Conservation (phyloP, 1,284 basidiomycete genomes). For the Phaffia rhodozyma region DNA sequence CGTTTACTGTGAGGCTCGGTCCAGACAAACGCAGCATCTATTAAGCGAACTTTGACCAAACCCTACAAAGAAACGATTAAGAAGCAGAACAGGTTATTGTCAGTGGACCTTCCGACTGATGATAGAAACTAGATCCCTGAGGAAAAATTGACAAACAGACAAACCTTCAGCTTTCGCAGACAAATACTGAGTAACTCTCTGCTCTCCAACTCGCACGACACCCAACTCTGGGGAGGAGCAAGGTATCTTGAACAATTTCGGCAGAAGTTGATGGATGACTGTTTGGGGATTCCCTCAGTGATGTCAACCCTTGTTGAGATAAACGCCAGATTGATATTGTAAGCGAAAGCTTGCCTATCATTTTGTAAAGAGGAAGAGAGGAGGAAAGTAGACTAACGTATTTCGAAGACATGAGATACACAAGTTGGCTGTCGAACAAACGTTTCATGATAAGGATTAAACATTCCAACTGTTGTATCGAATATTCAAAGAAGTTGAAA, state of each 20-base stretch:
- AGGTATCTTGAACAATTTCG: slow-evolving; percentile 93
- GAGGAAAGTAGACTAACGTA: slow-evolving; percentile 5
- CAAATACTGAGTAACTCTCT: slow-evolving; percentile 66
- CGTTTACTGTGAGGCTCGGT: slow-evolving; percentile 96
- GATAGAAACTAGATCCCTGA: background rate
- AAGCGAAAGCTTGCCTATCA: background rate
- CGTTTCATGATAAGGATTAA: background rate
- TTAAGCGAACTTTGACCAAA: slow-evolving; percentile 83
- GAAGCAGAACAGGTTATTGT: background rate
- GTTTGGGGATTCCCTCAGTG: slow-evolving; percentile 96
- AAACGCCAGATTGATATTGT: background rate
- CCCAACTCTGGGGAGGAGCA: slow-evolving; percentile 81
- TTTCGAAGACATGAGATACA: slow-evolving; percentile 19
- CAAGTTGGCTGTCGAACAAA: slow-evolving; percentile 14
- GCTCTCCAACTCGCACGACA: slow-evolving; percentile 75
- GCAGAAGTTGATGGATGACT: slow-evolving; percentile 88
- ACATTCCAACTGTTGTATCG: background rate
- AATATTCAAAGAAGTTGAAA: background rate
- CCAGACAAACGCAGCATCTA: slow-evolving; percentile 98
- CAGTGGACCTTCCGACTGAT: background rate
- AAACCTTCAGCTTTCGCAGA: slow-evolving; percentile 19
- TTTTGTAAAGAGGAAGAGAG: background rate
- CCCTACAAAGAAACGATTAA: slow-evolving; percentile 1
- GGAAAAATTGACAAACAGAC: background rate
- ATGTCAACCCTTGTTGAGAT: slow-evolving; percentile 17